These are phyloP conservation scores for Scedosporium apiospermum DNA, from an alignment of 2,329 filamentous ascomycete genomes.

Conservation along the genomic window DNA sequence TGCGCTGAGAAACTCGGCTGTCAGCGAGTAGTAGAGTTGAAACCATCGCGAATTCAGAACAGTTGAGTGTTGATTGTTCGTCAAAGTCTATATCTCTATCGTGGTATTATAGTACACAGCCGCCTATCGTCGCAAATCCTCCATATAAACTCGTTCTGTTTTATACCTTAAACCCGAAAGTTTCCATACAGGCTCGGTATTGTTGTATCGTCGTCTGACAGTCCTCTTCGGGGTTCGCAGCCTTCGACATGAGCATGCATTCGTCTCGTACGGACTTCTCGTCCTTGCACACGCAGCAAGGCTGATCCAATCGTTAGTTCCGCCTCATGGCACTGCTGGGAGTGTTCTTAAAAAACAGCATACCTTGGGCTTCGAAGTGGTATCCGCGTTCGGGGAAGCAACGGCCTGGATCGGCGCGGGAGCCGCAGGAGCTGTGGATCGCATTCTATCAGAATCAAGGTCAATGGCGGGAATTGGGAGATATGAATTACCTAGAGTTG, in stretches of 20 bases:
- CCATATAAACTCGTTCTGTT: constrained; percentile 9
- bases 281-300: constrained; percentile 95
- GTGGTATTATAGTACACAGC: constrained; percentile 3
- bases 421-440: constrained; percentile 2
- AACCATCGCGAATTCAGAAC: neutral
- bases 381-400: neutral
- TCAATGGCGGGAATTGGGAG: neutral
- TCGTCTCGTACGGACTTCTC: constrained; percentile 91
- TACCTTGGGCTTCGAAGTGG: constrained; percentile 10
- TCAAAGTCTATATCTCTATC: constrained; percentile 6
- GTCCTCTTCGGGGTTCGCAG: constrained; percentile 71
- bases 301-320: constrained; percentile 38
- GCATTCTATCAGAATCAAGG: neutral
- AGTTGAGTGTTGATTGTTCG: constrained; percentile 5
- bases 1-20: too few relatives aligned
- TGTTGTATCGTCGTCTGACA: constrained; percentile 75
- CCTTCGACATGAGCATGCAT: constrained; percentile 95
- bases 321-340: neutral
- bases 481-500: neutral
- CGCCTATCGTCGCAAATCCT: constrained; percentile 3
- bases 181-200: constrained; percentile 87
- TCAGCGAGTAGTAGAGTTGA: too few relatives aligned
- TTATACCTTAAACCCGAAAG: constrained; percentile 74
- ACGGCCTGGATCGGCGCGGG: constrained; percentile 1
- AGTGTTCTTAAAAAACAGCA: neutral